phyloP scores from a whole-genome alignment of 345 rosid species.

The Melaleuca quinquenervia region DNA sequence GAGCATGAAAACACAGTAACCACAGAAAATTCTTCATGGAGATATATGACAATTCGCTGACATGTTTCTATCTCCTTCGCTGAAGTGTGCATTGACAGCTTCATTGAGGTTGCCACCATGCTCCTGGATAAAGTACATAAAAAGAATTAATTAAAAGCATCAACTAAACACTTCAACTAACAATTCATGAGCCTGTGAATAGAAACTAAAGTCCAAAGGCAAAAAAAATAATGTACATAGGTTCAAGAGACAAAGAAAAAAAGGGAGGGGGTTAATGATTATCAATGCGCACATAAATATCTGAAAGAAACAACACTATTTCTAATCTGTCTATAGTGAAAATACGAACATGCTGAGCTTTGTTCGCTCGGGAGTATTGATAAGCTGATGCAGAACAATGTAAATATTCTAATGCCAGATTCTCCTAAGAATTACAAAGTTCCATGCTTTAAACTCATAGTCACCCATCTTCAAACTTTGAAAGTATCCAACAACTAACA shows the following conservation, averaged over 20 bases:
- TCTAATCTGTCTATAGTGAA: background rate
- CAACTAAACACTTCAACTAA: background rate
- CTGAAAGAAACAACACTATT: background rate
- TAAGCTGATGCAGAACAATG: background rate
- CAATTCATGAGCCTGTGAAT: background rate
- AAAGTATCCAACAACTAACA: background rate
- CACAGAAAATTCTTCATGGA: background rate
- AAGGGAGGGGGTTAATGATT: background rate
- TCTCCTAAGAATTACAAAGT: background rate
- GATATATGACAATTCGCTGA: conserved; percentile 8
- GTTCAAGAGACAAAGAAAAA: background rate
- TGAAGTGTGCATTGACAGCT: conserved; percentile 87
- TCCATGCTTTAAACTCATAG: background rate
- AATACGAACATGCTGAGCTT: background rate
- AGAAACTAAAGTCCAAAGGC: background rate
- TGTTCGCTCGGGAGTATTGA: background rate
- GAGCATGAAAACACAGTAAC: background rate
- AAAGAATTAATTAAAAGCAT: conserved; percentile 3
- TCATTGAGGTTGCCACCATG: conserved; percentile 88
- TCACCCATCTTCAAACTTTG: background rate
- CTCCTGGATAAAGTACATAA: conserved; percentile 39
- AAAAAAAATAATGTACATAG: background rate
- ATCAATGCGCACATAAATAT: background rate
- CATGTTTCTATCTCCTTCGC: conserved; percentile 69
- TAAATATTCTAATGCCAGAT: background rate